phyloP scores from a whole-genome alignment of 495 filamentous ascomycete species.

The Aspergillus indologenus region DNA sequence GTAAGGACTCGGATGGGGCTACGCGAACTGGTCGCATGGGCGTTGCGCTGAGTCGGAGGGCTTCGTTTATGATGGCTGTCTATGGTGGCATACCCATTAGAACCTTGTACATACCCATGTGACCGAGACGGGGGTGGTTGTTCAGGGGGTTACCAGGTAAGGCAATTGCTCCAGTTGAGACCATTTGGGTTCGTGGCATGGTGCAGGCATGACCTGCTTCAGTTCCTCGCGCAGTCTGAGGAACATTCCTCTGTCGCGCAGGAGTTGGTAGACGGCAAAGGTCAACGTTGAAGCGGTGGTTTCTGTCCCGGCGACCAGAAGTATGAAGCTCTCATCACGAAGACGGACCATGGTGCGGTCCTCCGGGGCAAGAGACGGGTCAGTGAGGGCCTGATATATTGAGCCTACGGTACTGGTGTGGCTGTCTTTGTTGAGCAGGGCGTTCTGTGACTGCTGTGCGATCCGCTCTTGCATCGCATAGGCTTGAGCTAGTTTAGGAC shows the following conservation, averaged over 20 bases:
- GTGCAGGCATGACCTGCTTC: conserved; percentile 24
- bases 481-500: too few species aligned
- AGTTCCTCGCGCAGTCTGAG: conserved; percentile 25
- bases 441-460: too few species aligned
- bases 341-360: conserved; percentile 27
- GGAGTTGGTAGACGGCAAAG: conserved; percentile 29
- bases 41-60: conserved; percentile 35
- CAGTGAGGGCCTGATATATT: neutral
- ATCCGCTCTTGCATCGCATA: too few species aligned
- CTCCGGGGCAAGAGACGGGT: neutral
- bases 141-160: conserved; percentile 34
- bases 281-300: conserved; percentile 31
- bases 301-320: conserved; percentile 35
- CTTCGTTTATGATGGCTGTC: conserved; percentile 39
- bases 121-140: neutral
- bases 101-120: too few species aligned
- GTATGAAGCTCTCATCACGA: conserved; percentile 27
- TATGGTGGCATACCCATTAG: conserved; percentile 8
- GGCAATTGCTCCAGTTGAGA: conserved; percentile 42
- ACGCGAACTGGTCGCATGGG: conserved; percentile 32
- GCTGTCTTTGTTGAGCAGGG: too few species aligned
- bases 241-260: conserved; percentile 19
- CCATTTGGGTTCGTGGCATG: conserved; percentile 4
- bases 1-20: conserved; percentile 27
- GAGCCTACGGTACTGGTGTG: too few species aligned